Base-by-base conservation (phyloP, 1,284 basidiomycete genomes). In the Rhodotorula sp. region DNA sequence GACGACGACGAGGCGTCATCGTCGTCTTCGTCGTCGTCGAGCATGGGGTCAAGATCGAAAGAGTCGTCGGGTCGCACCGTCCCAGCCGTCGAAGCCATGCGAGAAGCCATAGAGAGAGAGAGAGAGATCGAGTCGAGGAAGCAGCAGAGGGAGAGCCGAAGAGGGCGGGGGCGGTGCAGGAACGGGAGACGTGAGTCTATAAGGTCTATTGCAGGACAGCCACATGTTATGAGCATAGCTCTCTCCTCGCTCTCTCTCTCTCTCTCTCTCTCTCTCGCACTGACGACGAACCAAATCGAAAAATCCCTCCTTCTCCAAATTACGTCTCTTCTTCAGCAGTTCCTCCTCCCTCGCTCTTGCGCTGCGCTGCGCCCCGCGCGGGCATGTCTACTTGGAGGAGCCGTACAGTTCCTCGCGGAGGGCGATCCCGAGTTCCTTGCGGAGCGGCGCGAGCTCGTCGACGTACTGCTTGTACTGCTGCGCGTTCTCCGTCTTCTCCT, bases 401-500 rank as follows among this genome's bases (percentile, higher is more conserved):
- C 55, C 58, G 60, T 81, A 85, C 48, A 84, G 76, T 67, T 84
- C 84, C 74, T 84, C 84, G 80, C 83, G 84, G 75, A 79, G 82
- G 62, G 77, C 69, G 69, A 84, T 80, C 62, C 84, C 93, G 74
- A 97, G 86, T 83, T 96, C 93, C 79, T 94, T 88, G 76, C 91
- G 86, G 72, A 95, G 83, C 66, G 87, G 84, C 82, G 90, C 91
- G 76, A 95, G 85, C 83, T 95, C 94, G 30, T 89, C 86, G 77
- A 97, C 82, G 81, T 97, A 96, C 58, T 88, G 64, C 62, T 54
- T 84, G 81, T 96, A 97, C 83, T 96, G 94, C 75, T 87, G 83
- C 84, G 91, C 90, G 84, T 95, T 96, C 85, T 97, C 94, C 62
- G 95, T 93, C 85, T 96, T 95, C 82, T 91, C 91, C 84, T 87